phyloP scores from a whole-genome alignment of 129 eudicot genomes.

The Kitagawia praeruptora region DNA sequence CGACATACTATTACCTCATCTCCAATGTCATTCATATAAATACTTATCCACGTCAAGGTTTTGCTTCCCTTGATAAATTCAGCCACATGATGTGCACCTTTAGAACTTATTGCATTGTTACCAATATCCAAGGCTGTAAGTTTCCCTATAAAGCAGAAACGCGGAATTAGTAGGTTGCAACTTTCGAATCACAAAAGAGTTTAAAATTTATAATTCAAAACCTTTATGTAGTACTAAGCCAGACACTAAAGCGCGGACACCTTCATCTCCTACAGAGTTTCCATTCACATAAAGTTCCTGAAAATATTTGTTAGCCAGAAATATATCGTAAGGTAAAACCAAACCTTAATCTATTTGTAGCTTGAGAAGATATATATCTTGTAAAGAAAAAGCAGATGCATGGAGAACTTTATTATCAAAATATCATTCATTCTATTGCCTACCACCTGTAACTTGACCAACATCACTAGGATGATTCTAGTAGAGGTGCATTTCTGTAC shows the following conservation, averaged over 20 bases:
- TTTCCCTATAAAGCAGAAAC: conserved; percentile 41
- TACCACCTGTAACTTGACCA: not conserved
- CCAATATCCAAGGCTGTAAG: conserved; percentile 65
- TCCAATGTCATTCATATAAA: conserved; percentile 87
- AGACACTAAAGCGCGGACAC: conserved; percentile 69
- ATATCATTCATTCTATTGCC: not conserved
- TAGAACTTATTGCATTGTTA: conserved; percentile 69
- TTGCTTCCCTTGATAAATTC: conserved; percentile 75
- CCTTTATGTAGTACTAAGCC: conserved; percentile 73
- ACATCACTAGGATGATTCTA: not conserved
- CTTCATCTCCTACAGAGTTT: conserved; percentile 92
- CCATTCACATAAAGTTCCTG: conserved; percentile 90
- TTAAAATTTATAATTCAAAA: conserved; percentile 20
- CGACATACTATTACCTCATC: conserved; percentile 61
- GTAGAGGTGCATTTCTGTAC: not conserved
- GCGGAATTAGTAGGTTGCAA: conserved; percentile 17
- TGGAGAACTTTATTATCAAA: not conserved
- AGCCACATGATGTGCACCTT: conserved; percentile 79
- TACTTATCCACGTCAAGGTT: conserved; percentile 55
- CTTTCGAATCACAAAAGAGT: not conserved
- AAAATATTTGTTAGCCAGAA: conserved; percentile 12
- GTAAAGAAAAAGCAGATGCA: not conserved
- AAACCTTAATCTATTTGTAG: not conserved
- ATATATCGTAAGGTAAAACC: not conserved
- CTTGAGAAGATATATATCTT: not conserved